Evolutionary conservation across 2,329 filamentous ascomycete species (phyloP), one percentile per base, ranked within the genome.

Genomic region (Ilyonectria mors-panacis): DNA sequence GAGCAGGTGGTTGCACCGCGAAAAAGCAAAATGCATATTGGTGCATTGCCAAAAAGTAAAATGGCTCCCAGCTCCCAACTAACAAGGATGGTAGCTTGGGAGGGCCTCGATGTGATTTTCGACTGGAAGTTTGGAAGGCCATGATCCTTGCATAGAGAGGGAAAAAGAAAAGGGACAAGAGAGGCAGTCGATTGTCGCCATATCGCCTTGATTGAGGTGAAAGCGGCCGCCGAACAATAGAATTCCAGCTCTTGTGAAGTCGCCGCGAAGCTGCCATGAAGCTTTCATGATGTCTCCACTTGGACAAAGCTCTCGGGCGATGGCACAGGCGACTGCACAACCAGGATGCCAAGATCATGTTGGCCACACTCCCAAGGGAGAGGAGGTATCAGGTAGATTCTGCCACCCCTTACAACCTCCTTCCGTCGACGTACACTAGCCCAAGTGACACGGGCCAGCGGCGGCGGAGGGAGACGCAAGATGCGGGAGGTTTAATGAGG

Each of bases 1-100:
- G 66, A 74, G 39, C 48, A 66, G 68, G 66, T 75, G 69, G 73
- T 72, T 66, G 67, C 70, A 75, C 69, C 66, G 59, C 64, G 54
- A 72, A 73, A 70, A 76, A 76, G 72, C 74, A 76, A 76, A 73
- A 65, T 47, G 55, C 19, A 53, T 13, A 15, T 15, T 33, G 63
- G 47, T 48, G 44, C 55, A 21, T 59, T 63, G 30, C 56, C 28
- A 62, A 73, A 69, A 67, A 66, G 68, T 57, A 72, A 72, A 67
- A 63, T 33, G 42, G 51, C 15, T 57, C 57, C 70, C 23, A 37
- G 55, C 45, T 56, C 47, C 56, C 60, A 44, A 56, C 67, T 66
- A 68, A 72, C 69, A 70, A 66, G 73, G 70, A 72, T 71, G 37
- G 57, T 30, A 66, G 65, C 70, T 67, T 61, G 44, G 63, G 65